These are phyloP conservation scores for Exophiala spinifera DNA, from an alignment of 2,329 filamentous ascomycete genomes.

Conservation along the genomic window DNA sequence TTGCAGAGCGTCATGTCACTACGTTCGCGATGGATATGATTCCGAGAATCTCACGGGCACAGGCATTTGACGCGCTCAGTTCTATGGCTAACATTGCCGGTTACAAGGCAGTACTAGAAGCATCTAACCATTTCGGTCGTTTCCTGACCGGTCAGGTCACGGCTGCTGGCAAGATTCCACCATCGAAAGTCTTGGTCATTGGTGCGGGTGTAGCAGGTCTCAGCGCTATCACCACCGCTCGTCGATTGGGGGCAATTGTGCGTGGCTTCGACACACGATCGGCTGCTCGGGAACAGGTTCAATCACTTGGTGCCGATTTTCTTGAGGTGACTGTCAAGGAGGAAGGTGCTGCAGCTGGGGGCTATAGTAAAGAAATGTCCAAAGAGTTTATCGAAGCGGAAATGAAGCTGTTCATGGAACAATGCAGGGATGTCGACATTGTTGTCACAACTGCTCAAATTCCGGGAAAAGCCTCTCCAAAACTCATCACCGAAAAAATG, in stretches of 20 bases:
- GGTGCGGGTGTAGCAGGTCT: slow-evolving; percentile 85
- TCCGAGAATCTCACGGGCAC: slow-evolving; percentile 81
- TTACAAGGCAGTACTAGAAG: slow-evolving; percentile 87
- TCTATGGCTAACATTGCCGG: slow-evolving; percentile 95
- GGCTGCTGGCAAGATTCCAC: slow-evolving; percentile 84
- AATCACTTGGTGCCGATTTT: slow-evolving; percentile 86
- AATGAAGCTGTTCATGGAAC: slow-evolving; percentile 87
- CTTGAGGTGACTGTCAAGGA: slow-evolving; percentile 82
- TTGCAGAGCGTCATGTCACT: slow-evolving; percentile 69
- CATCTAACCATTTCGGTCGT: slow-evolving; percentile 82
- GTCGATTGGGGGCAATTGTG: slow-evolving; percentile 82
- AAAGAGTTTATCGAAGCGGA: slow-evolving; percentile 90
- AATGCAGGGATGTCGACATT: slow-evolving; percentile 84
- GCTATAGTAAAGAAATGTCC: slow-evolving; percentile 92
- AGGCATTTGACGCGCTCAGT: slow-evolving; percentile 80
- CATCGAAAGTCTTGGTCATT: slow-evolving; percentile 85
- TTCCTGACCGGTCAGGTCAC: slow-evolving; percentile 89
- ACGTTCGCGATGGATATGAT: slow-evolving; percentile 92
- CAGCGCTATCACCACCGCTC: slow-evolving; percentile 81
- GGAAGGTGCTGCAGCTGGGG: slow-evolving; percentile 77
- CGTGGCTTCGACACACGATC: slow-evolving; percentile 87
- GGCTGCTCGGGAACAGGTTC: slow-evolving; percentile 84
- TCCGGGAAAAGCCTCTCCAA: slow-evolving; percentile 77
- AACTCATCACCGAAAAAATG: slow-evolving; percentile 77
- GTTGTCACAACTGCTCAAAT: slow-evolving; percentile 92